These are phyloP conservation scores for Solanum rostratum DNA, from an alignment of 257 asterid genomes.

Conservation along the genomic window DNA sequence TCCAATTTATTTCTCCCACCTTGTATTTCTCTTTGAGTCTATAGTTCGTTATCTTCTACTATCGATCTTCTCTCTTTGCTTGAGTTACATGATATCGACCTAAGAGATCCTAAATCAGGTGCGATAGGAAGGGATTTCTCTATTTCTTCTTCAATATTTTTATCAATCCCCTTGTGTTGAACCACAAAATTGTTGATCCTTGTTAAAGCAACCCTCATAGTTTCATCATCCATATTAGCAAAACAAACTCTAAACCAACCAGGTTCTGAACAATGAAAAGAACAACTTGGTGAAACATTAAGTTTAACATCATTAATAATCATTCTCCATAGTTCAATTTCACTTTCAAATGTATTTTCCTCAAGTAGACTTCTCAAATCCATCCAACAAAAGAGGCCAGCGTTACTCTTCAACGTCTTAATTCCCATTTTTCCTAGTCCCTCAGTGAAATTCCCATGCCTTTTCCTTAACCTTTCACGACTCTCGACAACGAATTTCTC, in stretches of 20 bases:
- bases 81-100: neutral
- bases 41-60: neutral
- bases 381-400: neutral
- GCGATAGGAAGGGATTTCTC: neutral
- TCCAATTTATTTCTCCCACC: neutral
- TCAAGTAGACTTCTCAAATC: neutral
- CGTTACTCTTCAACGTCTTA: neutral
- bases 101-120: neutral
- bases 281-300: neutral
- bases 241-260: slow-evolving; percentile 6
- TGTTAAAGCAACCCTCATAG: neutral
- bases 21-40: neutral
- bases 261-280: slow-evolving; percentile 1
- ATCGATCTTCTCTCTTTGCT: too few species aligned
- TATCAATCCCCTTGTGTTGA: neutral
- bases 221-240: slow-evolving; percentile 1
- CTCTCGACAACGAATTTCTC: neutral
- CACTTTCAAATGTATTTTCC: neutral
- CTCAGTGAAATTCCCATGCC: neutral
- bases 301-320: neutral
- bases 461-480: neutral
- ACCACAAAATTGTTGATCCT: neutral
- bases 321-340: neutral
- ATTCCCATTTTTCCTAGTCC: neutral
- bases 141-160: neutral